phyloP scores from a whole-genome alignment of 495 filamentous ascomycete genomes.

The Podospora conica region DNA sequence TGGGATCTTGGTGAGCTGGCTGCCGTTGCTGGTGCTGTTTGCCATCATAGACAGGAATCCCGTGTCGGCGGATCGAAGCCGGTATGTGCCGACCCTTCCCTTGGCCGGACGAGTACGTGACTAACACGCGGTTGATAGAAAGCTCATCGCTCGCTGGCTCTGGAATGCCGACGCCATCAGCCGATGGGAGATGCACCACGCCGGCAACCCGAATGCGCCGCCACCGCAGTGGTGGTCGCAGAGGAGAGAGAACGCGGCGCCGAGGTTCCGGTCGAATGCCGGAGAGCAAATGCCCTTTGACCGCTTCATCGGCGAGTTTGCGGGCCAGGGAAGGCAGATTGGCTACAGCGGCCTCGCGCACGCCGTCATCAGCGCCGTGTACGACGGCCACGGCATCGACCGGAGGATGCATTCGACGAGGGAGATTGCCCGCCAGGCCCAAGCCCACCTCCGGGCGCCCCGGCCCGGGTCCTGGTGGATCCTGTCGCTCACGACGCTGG shows the following conservation, averaged over 20 bases:
- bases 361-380: constrained; percentile 38
- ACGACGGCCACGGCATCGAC: constrained; percentile 14
- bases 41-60: constrained; percentile 46
- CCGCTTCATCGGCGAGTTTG: constrained; percentile 25
- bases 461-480: constrained; percentile 13
- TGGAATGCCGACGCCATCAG: constrained; percentile 13
- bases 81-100: constrained; percentile 8
- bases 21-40: constrained; percentile 40
- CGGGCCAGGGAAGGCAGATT: constrained; percentile 40
- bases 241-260: neutral
- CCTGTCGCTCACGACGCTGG: constrained; percentile 19
- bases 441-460: neutral
- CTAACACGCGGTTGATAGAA: neutral
- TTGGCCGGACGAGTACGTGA: no score
- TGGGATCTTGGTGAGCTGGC: constrained; percentile 41
- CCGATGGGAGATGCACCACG: neutral
- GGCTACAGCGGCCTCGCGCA: constrained; percentile 45
- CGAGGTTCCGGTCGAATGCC: neutral
- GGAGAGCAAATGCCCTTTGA: neutral
- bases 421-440: neutral
- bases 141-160: constrained; percentile 12
- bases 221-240: constrained; percentile 12
- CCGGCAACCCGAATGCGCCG: neutral
- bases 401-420: neutral
- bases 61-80: constrained; percentile 29